Base-by-base conservation (phyloP, 2,329 filamentous ascomycete genomes). In the Harringtonia aguacate region DNA sequence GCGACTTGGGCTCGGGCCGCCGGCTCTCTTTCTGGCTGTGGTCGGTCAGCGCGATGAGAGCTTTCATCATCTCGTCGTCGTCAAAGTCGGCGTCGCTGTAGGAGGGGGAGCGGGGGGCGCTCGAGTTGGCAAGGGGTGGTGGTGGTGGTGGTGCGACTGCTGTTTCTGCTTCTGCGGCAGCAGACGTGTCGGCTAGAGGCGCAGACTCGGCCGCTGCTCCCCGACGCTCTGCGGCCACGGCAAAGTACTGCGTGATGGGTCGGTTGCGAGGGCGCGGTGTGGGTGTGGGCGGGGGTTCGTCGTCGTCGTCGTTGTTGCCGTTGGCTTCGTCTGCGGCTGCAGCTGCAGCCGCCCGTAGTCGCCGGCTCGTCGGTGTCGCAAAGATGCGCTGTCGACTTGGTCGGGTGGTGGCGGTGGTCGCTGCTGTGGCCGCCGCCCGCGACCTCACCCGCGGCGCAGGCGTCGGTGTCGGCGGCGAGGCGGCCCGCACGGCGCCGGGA, bases 51-150 rank as follows among this genome's bases (percentile, higher is more conserved):
- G 50, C 52, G 10, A 47, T 29, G 20, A 50, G 17, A 15, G 36
- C 47, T 5, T 49, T 46, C 36, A 51, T 50, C 39, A 44, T 47
- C n/a, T n/a, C n/a, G 13, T 52, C 52, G 45, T 49, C 51, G 46
- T 53, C 52, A 13, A 48, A 41, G 44, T 40, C 47, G 43, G 33
- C 38, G 35, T 43, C 46, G 41, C 45, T 40, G 34, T 37, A 41
- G 22, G 41, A 37, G 4, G 34, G 33, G 15, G 36, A 36, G 17
- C n/a, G 29, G 33, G 8, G 12, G n/a, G 15, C 27, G 28, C 34
- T 10, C 15, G 24, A 31, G 12, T 13, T 15, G n/a, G 17, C 3
- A 2, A n/a, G 14, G 33, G 8, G 17, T 14, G 10, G 21, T 15
- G 14, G 17, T 3, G 20, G 31, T 8, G 2, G 24, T 22, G 24